Conservation (phyloP, 2,329 filamentous ascomycete species). For the Pseudocercospora fijiensis region DNA sequence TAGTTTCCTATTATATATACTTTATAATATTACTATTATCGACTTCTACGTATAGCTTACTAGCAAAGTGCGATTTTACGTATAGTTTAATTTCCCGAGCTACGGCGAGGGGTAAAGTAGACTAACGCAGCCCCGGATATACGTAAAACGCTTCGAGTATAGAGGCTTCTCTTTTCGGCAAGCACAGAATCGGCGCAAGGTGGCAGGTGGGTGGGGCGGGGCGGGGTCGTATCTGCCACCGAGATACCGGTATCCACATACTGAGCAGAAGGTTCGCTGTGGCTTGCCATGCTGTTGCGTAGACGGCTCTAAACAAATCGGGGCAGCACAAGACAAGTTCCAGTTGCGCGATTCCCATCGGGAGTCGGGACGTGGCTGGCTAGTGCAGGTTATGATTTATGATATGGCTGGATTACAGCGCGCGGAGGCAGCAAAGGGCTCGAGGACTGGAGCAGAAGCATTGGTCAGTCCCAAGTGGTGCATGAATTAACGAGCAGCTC, state of each 20-base stretch:
- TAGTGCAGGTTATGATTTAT: not conserved
- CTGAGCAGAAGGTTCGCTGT: not conserved
- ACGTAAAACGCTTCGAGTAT: not conserved
- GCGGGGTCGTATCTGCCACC: not conserved
- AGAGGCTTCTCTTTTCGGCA: not conserved
- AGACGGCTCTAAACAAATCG: not conserved
- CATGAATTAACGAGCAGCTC: not conserved
- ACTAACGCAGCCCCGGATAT: too few relatives aligned
- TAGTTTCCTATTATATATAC: too few relatives aligned
- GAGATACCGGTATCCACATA: not conserved
- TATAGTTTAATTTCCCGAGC: too few relatives aligned
- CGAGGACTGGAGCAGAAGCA: not conserved
- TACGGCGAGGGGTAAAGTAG: too few relatives aligned
- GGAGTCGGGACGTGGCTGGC: not conserved
- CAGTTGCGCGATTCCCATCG: too few relatives aligned
- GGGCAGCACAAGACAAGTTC: not conserved
- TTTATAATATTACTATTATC: too few relatives aligned
- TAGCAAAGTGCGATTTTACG: too few relatives aligned
- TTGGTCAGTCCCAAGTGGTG: not conserved
- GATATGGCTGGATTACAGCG: not conserved
- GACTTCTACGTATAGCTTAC: too few relatives aligned
- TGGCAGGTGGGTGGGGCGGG: too few relatives aligned
- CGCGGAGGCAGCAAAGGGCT: not conserved
- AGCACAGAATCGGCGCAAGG: not conserved
- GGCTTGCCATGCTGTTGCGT: not conserved